Evolutionary conservation across 73 alveolate species (phyloP).

Genomic region (Paramecium tetraurelia): DNA sequence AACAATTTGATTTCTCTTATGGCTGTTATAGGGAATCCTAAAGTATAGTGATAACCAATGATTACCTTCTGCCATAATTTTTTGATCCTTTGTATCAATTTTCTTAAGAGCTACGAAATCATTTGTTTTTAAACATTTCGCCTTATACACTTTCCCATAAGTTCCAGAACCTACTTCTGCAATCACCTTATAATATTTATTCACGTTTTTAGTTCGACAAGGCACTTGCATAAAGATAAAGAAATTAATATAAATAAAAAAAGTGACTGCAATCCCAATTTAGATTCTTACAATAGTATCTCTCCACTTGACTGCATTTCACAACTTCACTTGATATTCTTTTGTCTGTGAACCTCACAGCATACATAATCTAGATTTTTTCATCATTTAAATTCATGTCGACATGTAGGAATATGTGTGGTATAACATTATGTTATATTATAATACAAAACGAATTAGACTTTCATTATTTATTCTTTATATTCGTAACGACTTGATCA

Average conservation of each 20-base stretch:
- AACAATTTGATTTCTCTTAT: conserved; percentile 94
- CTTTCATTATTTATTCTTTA: neutral
- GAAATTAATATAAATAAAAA: neutral
- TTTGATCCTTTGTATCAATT: conserved; percentile 82
- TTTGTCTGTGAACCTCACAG: neutral
- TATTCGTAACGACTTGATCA: neutral
- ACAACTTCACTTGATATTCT: too few species aligned
- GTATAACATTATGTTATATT: neutral
- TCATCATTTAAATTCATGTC: neutral
- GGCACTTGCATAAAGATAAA: conserved; percentile 21
- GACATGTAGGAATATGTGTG: too few species aligned
- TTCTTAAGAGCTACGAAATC: conserved; percentile 88
- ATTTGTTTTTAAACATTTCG: conserved; percentile 73
- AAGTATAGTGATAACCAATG: neutral
- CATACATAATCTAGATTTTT: too few species aligned
- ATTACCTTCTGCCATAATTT: conserved; percentile 75
- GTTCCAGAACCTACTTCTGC: conserved; percentile 91
- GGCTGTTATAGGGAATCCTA: conserved; percentile 96
- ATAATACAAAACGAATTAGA: neutral
- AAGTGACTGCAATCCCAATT: neutral
- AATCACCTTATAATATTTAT: conserved; percentile 57
- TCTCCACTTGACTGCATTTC: too few species aligned
- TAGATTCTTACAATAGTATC: neutral
- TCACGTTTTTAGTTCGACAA: conserved; percentile 50
- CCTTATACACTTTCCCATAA: conserved; percentile 94